These are phyloP conservation scores for Sanghuangporus weigelae DNA, from an alignment of 1,284 basidiomycete species.

Conservation along the genomic window DNA sequence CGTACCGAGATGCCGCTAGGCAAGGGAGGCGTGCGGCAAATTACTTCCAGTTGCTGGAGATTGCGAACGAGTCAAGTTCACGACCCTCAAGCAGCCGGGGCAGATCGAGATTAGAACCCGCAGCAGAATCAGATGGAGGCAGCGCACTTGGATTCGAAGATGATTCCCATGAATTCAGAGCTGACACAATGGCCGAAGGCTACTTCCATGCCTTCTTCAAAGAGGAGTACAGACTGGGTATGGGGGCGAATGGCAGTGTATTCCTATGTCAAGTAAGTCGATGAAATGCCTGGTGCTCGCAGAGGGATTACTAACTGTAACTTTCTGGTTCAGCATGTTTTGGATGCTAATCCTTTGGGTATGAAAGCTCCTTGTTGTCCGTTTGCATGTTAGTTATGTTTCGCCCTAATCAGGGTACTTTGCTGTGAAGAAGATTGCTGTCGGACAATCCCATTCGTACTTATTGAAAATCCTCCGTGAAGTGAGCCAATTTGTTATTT, in stretches of 20 bases:
- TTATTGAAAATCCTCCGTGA: slow-evolving; percentile 78
- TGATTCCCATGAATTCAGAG: slow-evolving; percentile 39
- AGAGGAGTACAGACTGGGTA: slow-evolving; percentile 81
- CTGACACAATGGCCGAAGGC: slow-evolving; percentile 71
- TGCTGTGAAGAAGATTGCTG: slow-evolving; percentile 94
- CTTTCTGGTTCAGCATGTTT: slow-evolving; percentile 51
- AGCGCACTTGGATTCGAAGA: slow-evolving; percentile 17
- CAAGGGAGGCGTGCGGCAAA: slow-evolving; percentile 53
- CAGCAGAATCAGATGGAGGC: slow-evolving; percentile 5
- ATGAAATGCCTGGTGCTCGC: slow-evolving; percentile 2
- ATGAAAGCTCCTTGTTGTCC: slow-evolving; percentile 17
- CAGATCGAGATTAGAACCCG: slow-evolving; percentile 13
- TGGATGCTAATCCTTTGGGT: slow-evolving; percentile 77
- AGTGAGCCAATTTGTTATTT: slow-evolving; percentile 32
- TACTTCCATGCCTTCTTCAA: slow-evolving; percentile 86
- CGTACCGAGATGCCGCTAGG: slow-evolving; percentile 21
- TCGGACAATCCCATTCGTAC: slow-evolving; percentile 84
- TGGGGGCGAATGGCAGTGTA: slow-evolving; percentile 90
- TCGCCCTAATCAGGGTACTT: slow-evolving; percentile 53
- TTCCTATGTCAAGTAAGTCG: slow-evolving; percentile 73
- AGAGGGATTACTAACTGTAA: neutral
- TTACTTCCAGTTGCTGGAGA: slow-evolving; percentile 68
- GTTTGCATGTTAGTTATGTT: neutral
- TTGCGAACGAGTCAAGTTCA: slow-evolving; percentile 61
- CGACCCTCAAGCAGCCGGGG: slow-evolving; percentile 47